These are phyloP conservation scores for Rhododendron henanense DNA, from an alignment of 148 eudicot species.

Conservation along the genomic window DNA sequence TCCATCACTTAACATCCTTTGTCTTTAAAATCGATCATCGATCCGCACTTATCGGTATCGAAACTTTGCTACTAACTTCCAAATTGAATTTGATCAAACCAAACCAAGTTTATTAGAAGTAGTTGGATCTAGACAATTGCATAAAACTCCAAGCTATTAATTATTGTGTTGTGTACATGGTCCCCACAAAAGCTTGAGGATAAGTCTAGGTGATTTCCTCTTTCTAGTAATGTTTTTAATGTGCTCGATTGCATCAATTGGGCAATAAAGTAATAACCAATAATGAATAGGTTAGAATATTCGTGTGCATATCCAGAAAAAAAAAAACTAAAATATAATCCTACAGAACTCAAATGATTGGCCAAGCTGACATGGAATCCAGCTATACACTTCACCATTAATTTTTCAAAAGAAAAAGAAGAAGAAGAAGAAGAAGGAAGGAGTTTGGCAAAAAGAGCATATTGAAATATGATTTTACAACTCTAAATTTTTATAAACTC, in stretches of 20 bases:
- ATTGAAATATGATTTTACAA: too few species aligned
- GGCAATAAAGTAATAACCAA: background rate
- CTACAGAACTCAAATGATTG: background rate
- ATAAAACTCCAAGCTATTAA: background rate
- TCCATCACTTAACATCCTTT: too few species aligned
- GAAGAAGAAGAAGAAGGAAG: background rate
- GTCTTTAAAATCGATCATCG: too few species aligned
- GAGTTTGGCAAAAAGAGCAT: background rate
- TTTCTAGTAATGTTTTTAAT: background rate
- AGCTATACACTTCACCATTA: background rate
- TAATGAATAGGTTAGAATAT: background rate
- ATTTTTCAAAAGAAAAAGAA: background rate
- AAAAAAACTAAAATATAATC: background rate
- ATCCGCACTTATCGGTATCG: too few species aligned
- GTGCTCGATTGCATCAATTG: background rate
- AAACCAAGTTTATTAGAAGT: background rate
- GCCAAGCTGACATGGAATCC: constrained; percentile 13
- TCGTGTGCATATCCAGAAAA: background rate
- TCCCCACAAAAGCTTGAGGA: background rate
- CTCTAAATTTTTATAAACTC: background rate
- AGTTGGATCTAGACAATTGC: background rate
- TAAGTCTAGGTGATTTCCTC: background rate
- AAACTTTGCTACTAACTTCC: too few species aligned
- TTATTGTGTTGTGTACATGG: background rate
- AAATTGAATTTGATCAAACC: background rate